phyloP scores from a whole-genome alignment of 352 stramenopile species.

The Phytophthora vignae region DNA sequence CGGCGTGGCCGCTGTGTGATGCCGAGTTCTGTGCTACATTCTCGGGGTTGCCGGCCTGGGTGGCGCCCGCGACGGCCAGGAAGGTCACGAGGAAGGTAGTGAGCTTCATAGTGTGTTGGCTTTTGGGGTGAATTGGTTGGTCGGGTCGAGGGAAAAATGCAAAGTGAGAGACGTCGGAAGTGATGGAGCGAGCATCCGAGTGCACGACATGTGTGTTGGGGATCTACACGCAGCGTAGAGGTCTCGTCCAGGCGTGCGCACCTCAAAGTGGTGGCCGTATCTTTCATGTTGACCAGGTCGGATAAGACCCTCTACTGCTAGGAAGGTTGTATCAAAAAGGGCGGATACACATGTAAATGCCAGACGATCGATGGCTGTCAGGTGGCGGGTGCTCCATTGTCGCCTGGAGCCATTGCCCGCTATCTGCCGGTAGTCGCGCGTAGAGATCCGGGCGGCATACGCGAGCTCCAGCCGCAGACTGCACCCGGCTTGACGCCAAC shows the following conservation, averaged over 20 bases:
- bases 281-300: constrained; percentile 32
- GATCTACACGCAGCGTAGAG: constrained; percentile 15
- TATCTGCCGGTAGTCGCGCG: background rate
- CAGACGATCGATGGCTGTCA: constrained; percentile 19
- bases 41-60: constrained; percentile 26
- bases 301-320: constrained; percentile 37
- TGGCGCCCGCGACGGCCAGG: constrained; percentile 31
- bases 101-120: constrained; percentile 49
- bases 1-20: constrained; percentile 19
- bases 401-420: constrained; percentile 16
- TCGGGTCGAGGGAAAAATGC: constrained; percentile 36
- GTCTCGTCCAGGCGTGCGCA: background rate
- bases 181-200: constrained; percentile 7
- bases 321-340: background rate
- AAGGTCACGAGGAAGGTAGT: constrained; percentile 43
- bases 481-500: constrained; percentile 28
- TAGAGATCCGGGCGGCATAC: constrained; percentile 13
- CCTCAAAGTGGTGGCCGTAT: constrained; percentile 24
- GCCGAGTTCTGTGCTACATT: constrained; percentile 22
- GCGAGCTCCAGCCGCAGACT: constrained; percentile 16
- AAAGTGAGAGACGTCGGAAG: constrained; percentile 26
- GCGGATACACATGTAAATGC: constrained; percentile 17
- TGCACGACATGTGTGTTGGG: background rate
- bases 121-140: constrained; percentile 8
- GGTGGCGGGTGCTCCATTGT: constrained; percentile 4